Base-by-base conservation (phyloP, 331 rosid species). In the Malus hybrid region DNA sequence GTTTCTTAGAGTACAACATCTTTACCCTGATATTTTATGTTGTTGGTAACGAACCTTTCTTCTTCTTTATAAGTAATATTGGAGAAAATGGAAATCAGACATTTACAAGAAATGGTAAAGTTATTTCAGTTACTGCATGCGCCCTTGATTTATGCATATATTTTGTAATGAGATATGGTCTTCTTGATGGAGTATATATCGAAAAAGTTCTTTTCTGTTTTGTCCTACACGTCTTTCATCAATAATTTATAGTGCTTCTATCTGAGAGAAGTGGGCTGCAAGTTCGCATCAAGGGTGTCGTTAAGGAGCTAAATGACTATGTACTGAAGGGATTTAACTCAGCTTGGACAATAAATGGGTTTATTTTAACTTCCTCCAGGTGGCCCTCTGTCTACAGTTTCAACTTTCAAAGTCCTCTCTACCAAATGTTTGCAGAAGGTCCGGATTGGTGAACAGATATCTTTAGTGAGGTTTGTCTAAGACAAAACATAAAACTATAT, bases 31-130 rank as follows among this genome's bases (percentile, higher is more conserved):
- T 39, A 39, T 39, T 39, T 39, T 39, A 39, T 39, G 44, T 39
- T 2, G 44, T 39, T 39, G 44, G 3, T 39, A 39, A 39, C 12
- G 12, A 39, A 39, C 44, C 11, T 39, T 39, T 39, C 3, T 39
- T 39, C 4, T 39, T 39, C 44, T 39, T 39, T 9, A 9, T 9
- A 39, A 39, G 44, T 9, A 39, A 39, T 9, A 39, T 39, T 39
- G 44, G 44, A 39, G 44, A 39, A 39, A 39, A 39, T 7, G 44
- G 44, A 36, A 36, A 36, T 10, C 96, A 5, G 67, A 84, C 18
- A 90, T 92, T 69, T 94, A 92, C 82, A 85, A 80, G 66, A 90
- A 88, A 89, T 94, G 97, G 99, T 94, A 24, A 80, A 68, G 75
- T 79, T 76, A 69, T 79, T 77, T 83, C 77, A 12, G 16, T 54